Evolutionary conservation across 257 asterid species (phyloP), one percentile per base, ranked within the genome.

Genomic region (Petunia secreta): DNA sequence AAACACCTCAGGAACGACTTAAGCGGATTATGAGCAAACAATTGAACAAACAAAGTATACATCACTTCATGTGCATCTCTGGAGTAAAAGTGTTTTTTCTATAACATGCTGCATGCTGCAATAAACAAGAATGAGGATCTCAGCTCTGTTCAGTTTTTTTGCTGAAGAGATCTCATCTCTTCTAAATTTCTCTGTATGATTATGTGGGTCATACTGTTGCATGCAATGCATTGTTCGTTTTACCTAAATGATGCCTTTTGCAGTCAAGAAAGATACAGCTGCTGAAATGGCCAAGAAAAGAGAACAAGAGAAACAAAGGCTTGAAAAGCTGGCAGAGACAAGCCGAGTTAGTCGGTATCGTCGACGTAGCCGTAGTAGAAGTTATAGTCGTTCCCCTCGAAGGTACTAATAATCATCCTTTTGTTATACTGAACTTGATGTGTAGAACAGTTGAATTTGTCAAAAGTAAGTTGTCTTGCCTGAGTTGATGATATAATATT

Each of bases 1-100:
- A 96, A 89, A 96, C 98, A 9, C 99, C 98, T 68, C 99, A 96
- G 89, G 99, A 96, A 84, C 92, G 99, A 43, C 97, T 94, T 82
- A 96, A 96, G 85, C 85, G 98, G 87, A 94, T 94, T 87, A 94
- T 96, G 99, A 88, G 89, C 96, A 94, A 90, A 84, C 99, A 96
- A 88, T 90, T 96, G 88, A 96, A 90, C 89, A 92, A 92, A 85
- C 99, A 96, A 91, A 96, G 99, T 96, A 96, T 84, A 84, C 57
- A 81, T 78, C 78, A 77, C 79, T 86, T 87, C 84, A 87, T 85
- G 79, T 83, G 79, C 85, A 85, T 82, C 86, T 81, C 78, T 52
- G 85, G 81, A 83, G 84, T 55, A 85, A 82, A 89, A 80, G 83
- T 64, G 84, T 83, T 71, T 80, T 83, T 83, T 77, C 68, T 54